Percentiles rank a stretch among this genome's conserved stretches.
phyloP scores from a whole-genome alignment of 2,329 filamentous ascomycete genomes.

The Amauroascus verrucosus region DNA sequence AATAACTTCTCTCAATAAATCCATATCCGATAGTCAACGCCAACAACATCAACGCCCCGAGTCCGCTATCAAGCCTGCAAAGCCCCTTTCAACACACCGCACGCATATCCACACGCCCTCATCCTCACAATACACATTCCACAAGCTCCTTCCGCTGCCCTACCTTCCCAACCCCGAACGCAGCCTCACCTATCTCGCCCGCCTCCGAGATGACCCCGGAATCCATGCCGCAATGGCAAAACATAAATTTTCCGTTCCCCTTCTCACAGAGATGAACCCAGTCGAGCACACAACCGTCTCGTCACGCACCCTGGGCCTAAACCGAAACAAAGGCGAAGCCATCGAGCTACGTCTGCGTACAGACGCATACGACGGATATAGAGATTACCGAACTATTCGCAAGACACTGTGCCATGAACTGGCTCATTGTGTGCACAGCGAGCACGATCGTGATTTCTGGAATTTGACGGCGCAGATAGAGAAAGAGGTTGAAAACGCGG shows the following conservation, averaged over 20 bases:
- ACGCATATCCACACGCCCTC: slow-evolving; percentile 22
- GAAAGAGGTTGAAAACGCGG: slow-evolving; percentile 66
- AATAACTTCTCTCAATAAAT: slow-evolving; percentile 34
- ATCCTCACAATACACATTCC: slow-evolving; percentile 60
- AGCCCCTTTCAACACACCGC: slow-evolving; percentile 23
- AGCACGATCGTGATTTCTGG: slow-evolving; percentile 85
- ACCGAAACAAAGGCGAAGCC: slow-evolving; percentile 76
- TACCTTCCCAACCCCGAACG: slow-evolving; percentile 68
- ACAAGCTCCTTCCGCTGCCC: slow-evolving; percentile 60
- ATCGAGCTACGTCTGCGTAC: slow-evolving; percentile 88
- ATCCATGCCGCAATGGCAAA: slow-evolving; percentile 74
- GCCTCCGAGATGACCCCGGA: slow-evolving; percentile 71
- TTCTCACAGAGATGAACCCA: slow-evolving; percentile 95
- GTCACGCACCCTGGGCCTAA: slow-evolving; percentile 72
- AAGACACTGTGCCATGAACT: slow-evolving; percentile 92
- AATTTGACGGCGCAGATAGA: slow-evolving; percentile 78
- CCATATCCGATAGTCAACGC: slow-evolving; percentile 21
- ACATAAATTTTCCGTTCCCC: slow-evolving; percentile 71
- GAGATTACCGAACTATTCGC: slow-evolving; percentile 84
- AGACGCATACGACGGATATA: slow-evolving; percentile 85
- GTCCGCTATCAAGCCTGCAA: slow-evolving; percentile 15
- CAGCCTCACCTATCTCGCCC: slow-evolving; percentile 60
- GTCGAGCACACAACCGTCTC: slow-evolving; percentile 70
- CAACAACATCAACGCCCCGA: background rate
- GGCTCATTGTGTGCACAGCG: slow-evolving; percentile 77